phyloP scores from a whole-genome alignment of 176 grass and related monocot species.

The Carex pumila region DNA sequence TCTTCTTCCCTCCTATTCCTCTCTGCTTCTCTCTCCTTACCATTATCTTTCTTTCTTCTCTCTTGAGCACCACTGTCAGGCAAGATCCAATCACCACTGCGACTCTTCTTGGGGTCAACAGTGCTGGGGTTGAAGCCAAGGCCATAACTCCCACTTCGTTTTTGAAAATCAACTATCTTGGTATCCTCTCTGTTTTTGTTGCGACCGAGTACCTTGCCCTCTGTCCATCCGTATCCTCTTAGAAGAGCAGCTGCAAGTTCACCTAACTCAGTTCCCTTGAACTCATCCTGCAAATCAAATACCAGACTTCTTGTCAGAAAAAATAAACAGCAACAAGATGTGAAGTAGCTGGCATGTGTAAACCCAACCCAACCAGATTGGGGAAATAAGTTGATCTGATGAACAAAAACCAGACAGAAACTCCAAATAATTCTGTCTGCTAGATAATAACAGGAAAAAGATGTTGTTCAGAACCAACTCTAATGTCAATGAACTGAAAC shows the following conservation, averaged over 20 bases:
- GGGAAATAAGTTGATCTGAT: neutral
- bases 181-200: constrained; percentile 65
- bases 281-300: constrained; percentile 45
- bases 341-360: neutral
- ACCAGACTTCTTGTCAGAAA: neutral
- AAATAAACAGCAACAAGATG: neutral
- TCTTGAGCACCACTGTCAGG: constrained; percentile 27
- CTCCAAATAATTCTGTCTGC: neutral
- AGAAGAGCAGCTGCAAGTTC: constrained; percentile 66
- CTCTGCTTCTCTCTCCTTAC: constrained; percentile 39
- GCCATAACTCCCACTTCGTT: constrained; percentile 49
- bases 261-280: constrained; percentile 51
- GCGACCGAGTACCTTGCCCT: constrained; percentile 68
- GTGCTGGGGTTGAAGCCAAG: constrained; percentile 60
- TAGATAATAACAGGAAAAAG: neutral
- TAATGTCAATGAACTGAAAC: neutral
- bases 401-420: neutral
- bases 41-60: constrained; percentile 33
- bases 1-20: constrained; percentile 10
- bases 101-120: constrained; percentile 69
- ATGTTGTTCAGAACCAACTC: neutral
- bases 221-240: constrained; percentile 77
- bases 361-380: neutral
- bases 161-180: constrained; percentile 55
- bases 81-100: constrained; percentile 40